Base-by-base conservation (phyloP, 1,139 yeast genomes). In the Magnusiomyces sp. region DNA sequence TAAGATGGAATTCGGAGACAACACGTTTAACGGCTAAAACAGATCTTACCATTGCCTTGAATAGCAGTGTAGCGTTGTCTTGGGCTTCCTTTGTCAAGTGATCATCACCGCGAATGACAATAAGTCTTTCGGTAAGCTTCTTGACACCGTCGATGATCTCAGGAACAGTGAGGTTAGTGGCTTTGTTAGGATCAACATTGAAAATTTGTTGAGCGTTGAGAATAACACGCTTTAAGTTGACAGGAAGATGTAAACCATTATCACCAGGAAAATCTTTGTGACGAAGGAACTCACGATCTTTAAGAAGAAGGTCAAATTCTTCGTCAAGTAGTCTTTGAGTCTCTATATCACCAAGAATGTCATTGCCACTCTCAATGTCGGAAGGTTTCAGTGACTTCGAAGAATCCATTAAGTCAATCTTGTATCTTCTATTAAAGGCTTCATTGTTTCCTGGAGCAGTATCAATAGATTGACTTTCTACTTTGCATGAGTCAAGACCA, bases 401-500 rank as follows among this genome's bases (percentile, higher is more conserved):
- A 16, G 83, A 77, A 60, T 81, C 88, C 76, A 90, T 81, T 48
- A 94, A 75, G 69, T 94, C 97, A 55, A 94, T 80, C 67, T 87
- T 80, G 71, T 87, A 94, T 58, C 94, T 80, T 62, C 76, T 77
- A 59, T 85, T 96, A 64, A 94, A 94, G 13, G 83, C 77, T 14
- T 71, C 80, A 67, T 87, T 88, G 5, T 95, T 83, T 13, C 97
- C 97, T 40, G 97, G 96, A 62, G 94, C 86, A 2, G 97, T 85
- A 65, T 94, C 98, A 54, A 94, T 79, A n/a, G 95, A 79, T 71
- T 94, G 99, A 65, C 86, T 88, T 68, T 94, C 99, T 54, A 94
- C 97, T 67, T 89, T 95, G 36, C 97, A 86, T 63, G 96, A 98
- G 73, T 94, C 99, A 62, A 94, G 76, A 70, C 99, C 99, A 72